Conservation (phyloP, 2,329 filamentous ascomycete species). For the Clonostachys rhizophaga region DNA sequence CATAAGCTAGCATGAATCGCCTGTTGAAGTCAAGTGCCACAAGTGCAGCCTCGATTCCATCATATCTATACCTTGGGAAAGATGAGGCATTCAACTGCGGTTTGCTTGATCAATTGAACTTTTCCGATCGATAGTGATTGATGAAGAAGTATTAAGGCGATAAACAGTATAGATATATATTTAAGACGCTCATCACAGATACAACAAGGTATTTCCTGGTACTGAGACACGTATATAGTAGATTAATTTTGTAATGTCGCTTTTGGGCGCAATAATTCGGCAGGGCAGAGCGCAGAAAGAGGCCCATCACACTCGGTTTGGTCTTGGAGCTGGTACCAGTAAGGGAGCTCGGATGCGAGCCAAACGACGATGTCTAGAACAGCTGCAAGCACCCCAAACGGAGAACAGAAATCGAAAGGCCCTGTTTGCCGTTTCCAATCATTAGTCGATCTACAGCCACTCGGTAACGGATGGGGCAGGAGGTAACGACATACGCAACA, state of each 20-base stretch:
- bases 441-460: slow-evolving; percentile 5
- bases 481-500: slow-evolving; percentile 13
- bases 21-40: neutral
- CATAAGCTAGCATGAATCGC: neutral
- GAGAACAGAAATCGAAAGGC: slow-evolving; percentile 15
- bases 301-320: neutral
- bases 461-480: neutral
- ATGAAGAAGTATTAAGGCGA: too few species aligned
- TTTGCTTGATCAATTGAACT: too few species aligned
- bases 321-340: neutral
- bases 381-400: slow-evolving; percentile 5
- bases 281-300: too few species aligned
- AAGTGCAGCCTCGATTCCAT: neutral
- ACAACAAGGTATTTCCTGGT: too few species aligned
- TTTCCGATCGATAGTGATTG: too few species aligned
- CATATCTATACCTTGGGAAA: neutral
- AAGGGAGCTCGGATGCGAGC: neutral
- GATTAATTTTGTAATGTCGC: too few species aligned
- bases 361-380: neutral
- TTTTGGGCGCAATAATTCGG: too few species aligned
- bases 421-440: slow-evolving; percentile 3
- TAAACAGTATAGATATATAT: too few species aligned
- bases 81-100: neutral
- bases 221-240: too few species aligned
- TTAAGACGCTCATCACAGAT: too few species aligned